Conservation (phyloP, 495 filamentous ascomycete species). For the Clavariopsis aquatica region DNA sequence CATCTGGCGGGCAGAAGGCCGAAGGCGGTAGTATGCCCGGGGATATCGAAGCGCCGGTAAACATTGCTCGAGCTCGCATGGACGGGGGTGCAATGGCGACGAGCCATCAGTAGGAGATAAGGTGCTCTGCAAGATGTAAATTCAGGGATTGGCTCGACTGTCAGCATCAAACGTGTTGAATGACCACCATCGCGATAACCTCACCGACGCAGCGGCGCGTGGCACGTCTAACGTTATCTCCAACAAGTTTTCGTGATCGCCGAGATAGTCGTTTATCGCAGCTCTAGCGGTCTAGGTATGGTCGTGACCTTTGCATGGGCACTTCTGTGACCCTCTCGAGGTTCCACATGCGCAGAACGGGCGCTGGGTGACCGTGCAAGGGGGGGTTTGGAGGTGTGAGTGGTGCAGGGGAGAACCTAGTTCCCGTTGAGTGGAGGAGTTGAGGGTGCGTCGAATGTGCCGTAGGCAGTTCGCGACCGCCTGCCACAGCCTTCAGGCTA, state of each 20-base stretch:
- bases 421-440: background rate
- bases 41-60: conserved; percentile 8
- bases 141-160: conserved; percentile 7
- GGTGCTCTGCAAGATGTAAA: conserved; percentile 4
- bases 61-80: conserved; percentile 9
- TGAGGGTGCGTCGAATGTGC: conserved; percentile 4
- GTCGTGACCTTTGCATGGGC: conserved; percentile 3
- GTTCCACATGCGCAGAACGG: background rate
- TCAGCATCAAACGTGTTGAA: conserved; percentile 17
- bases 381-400: conserved; percentile 14
- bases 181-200: conserved; percentile 1
- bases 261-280: conserved; percentile 9
- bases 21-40: conserved; percentile 24
- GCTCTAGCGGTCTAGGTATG: background rate
- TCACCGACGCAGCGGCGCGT: conserved; percentile 3
- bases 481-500: background rate
- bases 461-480: background rate
- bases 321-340: background rate
- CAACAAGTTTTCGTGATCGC: background rate
- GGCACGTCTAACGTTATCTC: background rate
- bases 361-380: conserved; percentile 7
- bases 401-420: conserved; percentile 19
- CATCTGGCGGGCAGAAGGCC: conserved; percentile 2
- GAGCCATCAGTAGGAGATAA: conserved; percentile 22
- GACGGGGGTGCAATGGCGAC: conserved; percentile 8